Evolutionary conservation across 371 early-diverging fungal genomes (phyloP).

Genomic region (Rhizomucor miehei): DNA sequence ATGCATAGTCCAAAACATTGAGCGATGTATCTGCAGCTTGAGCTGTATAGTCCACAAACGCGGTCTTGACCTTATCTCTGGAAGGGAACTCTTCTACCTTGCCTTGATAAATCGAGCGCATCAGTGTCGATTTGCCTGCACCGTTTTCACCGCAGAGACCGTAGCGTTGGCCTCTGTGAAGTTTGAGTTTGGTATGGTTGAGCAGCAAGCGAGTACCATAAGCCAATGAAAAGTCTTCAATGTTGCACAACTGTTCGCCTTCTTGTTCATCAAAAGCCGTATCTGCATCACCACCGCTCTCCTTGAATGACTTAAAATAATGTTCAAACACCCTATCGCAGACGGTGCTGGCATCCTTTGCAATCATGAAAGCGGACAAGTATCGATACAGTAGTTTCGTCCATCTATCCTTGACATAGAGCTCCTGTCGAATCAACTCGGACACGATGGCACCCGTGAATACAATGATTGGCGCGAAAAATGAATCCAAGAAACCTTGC

Average conservation of each 20-base stretch:
- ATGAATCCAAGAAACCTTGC: conserved; percentile 55
- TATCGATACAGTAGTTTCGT: conserved; percentile 31
- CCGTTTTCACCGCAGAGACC: conserved; percentile 89
- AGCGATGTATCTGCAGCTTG: conserved; percentile 70
- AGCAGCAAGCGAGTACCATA: conserved; percentile 84
- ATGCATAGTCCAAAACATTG: conserved; percentile 62
- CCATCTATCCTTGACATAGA: conserved; percentile 53
- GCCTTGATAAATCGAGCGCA: conserved; percentile 74
- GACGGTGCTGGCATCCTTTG: conserved; percentile 35
- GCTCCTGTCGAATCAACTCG: conserved; percentile 52
- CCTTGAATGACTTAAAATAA: conserved; percentile 42
- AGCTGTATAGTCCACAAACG: conserved; percentile 71
- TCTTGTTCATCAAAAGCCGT: conserved; percentile 45
- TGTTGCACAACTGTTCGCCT: conserved; percentile 72
- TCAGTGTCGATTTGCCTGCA: conserved; percentile 90
- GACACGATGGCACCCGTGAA: conserved; percentile 49
- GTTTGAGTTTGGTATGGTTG: conserved; percentile 73
- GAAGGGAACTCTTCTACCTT: conserved; percentile 77
- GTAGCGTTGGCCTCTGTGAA: conserved; percentile 78
- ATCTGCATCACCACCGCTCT: conserved; percentile 47
- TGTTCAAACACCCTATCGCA: conserved; percentile 33
- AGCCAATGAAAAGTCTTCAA: conserved; percentile 74
- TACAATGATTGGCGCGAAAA: conserved; percentile 42
- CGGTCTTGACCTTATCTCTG: conserved; percentile 64
- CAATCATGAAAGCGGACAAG: conserved; percentile 43